Conservation (phyloP, 768 basidiomycete species). For the Fistulinella prunicolor region DNA sequence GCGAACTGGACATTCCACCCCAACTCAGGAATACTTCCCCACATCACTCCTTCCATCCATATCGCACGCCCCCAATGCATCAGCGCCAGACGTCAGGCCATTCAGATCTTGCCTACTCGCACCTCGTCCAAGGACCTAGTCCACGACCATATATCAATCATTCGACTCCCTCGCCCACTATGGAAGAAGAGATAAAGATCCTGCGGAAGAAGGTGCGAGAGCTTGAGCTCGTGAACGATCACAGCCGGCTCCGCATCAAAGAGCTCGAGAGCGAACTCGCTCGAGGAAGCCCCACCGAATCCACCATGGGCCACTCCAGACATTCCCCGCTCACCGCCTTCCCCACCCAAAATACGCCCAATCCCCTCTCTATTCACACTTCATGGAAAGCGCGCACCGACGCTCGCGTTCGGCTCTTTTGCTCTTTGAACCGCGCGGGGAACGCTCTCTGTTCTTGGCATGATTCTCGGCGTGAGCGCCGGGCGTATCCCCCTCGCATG, state of each 20-base stretch:
- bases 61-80: constrained; percentile 21
- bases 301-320: constrained; percentile 20
- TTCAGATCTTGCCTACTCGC: constrained; percentile 19
- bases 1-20: constrained; percentile 44
- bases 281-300: constrained; percentile 26
- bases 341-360: constrained; percentile 29
- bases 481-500: constrained; percentile 72
- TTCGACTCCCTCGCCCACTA: constrained; percentile 14
- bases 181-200: constrained; percentile 50
- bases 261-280: constrained; percentile 48
- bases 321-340: constrained; percentile 13
- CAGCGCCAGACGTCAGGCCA: constrained; percentile 24
- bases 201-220: constrained; percentile 60
- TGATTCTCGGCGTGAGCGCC: constrained; percentile 81
- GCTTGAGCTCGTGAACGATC: constrained; percentile 58
- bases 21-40: constrained; percentile 30
- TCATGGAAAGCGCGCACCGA: constrained; percentile 75
- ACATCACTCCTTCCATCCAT: constrained; percentile 27
- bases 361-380: constrained; percentile 43
- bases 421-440: constrained; percentile 81
- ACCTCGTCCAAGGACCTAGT: constrained; percentile 16
- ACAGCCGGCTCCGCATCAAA: constrained; percentile 44
- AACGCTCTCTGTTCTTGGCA: constrained; percentile 91
- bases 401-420: constrained; percentile 66
- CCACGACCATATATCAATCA: constrained; percentile 21